Evolutionary conservation across 2,329 filamentous ascomycete species (phyloP).

Genomic region (Xylariaceae sp.): DNA sequence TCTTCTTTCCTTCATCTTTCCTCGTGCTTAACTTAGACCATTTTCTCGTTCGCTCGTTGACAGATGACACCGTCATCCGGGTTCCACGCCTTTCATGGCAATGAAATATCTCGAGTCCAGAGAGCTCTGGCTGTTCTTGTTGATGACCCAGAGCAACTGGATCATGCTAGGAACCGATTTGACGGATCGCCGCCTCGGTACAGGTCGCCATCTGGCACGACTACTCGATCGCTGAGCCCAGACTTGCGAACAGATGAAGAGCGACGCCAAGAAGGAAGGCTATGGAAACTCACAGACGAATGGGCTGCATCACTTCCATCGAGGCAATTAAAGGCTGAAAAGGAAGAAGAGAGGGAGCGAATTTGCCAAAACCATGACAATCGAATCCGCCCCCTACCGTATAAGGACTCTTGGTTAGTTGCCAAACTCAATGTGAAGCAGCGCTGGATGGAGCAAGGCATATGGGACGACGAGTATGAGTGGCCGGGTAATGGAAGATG

Average conservation of each 20-base stretch:
- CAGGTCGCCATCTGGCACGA: conserved; percentile 1
- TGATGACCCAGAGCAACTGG: conserved; percentile 6
- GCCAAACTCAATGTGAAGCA: conserved; percentile 8
- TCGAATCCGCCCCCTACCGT: neutral
- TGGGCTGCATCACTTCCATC: neutral
- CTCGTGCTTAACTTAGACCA: no score
- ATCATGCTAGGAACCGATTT: conserved; percentile 6
- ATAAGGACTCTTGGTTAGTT: neutral
- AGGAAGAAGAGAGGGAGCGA: neutral
- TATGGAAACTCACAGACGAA: neutral
- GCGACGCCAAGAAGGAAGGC: neutral
- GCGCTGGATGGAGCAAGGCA: conserved; percentile 19
- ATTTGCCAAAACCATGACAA: neutral
- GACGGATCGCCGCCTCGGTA: neutral
- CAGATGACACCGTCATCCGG: no score
- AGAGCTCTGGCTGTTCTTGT: neutral
- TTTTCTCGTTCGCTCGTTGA: no score
- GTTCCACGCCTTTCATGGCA: neutral
- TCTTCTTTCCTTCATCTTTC: no score
- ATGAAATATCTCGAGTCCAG: neutral
- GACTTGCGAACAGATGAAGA: neutral
- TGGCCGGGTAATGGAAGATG: neutral
- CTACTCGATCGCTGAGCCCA: conserved; percentile 1
- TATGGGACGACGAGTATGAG: conserved; percentile 15
- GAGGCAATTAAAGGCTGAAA: neutral